phyloP scores from a whole-genome alignment of 306 rosid genomes.

The Lathyrus oleraceus region DNA sequence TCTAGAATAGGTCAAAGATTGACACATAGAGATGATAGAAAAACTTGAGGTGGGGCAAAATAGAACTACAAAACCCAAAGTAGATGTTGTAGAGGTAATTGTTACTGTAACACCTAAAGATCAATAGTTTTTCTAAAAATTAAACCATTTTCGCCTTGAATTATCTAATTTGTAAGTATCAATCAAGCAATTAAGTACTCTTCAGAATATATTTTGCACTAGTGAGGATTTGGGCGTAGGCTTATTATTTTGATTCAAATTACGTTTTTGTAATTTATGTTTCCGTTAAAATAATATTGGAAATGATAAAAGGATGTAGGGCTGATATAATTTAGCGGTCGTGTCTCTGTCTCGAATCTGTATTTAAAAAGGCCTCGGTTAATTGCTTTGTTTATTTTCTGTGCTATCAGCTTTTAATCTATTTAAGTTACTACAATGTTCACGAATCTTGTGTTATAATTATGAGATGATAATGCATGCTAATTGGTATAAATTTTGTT shows the following conservation, averaged over 20 bases:
- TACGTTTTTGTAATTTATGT: conserved; percentile 5
- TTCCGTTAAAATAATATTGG: background rate
- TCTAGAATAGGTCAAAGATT: conserved; percentile 59
- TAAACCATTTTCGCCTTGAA: conserved; percentile 31
- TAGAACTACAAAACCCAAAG: conserved; percentile 39
- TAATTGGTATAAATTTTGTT: too few species aligned
- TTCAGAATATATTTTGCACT: background rate
- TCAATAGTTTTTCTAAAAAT: conserved; percentile 28
- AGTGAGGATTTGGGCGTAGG: conserved; percentile 26
- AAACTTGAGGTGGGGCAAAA: conserved; percentile 44
- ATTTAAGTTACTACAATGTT: background rate
- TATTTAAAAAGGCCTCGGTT: background rate
- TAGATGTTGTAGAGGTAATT: conserved; percentile 46
- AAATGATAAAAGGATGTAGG: background rate
- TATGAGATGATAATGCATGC: background rate
- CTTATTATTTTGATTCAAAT: conserved; percentile 1
- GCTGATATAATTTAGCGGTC: background rate
- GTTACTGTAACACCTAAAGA: conserved; percentile 54
- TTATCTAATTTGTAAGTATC: conserved; percentile 50
- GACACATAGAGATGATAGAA: conserved; percentile 64
- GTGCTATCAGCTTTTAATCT: background rate
- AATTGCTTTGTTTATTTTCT: background rate
- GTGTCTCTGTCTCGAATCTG: background rate
- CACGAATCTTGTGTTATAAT: background rate
- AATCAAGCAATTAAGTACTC: conserved; percentile 31